Percentiles rank a stretch among this genome's conserved stretches.
These are phyloP conservation scores for Paraconiothyrium sp. DNA, from an alignment of 2,329 filamentous ascomycete species.

Conservation along the genomic window DNA sequence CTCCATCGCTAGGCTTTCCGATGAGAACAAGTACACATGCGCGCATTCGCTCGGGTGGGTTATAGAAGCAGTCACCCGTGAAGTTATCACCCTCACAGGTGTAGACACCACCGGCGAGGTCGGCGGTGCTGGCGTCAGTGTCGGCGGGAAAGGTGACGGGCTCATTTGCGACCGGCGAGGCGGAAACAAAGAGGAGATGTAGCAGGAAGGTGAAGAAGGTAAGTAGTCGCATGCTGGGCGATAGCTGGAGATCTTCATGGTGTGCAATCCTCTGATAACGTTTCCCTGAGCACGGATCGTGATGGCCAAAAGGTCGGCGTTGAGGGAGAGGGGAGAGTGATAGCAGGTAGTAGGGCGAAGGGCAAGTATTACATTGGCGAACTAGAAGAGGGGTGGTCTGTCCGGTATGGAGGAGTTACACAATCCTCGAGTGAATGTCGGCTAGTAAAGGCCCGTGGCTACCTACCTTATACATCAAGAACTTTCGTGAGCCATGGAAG, in stretches of 20 bases:
- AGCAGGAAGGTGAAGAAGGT: background rate
- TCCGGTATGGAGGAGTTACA: no score
- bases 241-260: background rate
- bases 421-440: no score
- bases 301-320: no score
- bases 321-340: no score
- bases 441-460: no score
- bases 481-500: no score
- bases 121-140: background rate
- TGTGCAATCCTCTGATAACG: no score
- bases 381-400: no score
- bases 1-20: constrained; percentile 1
- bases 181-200: background rate
- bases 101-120: background rate
- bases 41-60: background rate
- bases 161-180: background rate
- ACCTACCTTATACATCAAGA: no score
- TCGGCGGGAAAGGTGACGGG: background rate
- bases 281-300: no score
- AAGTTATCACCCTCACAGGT: constrained; percentile 3
- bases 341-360: no score
- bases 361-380: no score
- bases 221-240: background rate
- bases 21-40: constrained; percentile 4
- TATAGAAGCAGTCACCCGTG: constrained; percentile 2